Conservation (phyloP, 106 monocot species). For the Allium cepa region DNA sequence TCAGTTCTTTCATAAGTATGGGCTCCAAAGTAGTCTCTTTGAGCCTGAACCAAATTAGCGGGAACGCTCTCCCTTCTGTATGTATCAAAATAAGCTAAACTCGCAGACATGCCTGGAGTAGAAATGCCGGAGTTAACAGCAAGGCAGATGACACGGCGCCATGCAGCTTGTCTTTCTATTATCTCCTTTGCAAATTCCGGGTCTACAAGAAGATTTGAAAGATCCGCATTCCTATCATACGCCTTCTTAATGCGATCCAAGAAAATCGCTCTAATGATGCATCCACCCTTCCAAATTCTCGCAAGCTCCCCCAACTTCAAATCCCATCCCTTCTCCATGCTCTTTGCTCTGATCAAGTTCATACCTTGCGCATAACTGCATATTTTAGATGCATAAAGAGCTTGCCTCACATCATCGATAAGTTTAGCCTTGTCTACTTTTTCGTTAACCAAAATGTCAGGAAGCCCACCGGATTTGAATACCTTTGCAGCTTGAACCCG, state of each 20-base stretch:
- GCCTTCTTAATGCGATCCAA: slow-evolving; percentile 51
- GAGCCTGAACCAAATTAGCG: slow-evolving; percentile 52
- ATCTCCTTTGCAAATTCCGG: slow-evolving; percentile 56
- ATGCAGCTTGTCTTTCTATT: slow-evolving; percentile 35
- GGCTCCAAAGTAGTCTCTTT: slow-evolving; percentile 51
- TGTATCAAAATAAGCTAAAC: slow-evolving; percentile 49
- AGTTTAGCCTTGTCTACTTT: slow-evolving; percentile 30
- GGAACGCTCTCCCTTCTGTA: slow-evolving; percentile 50
- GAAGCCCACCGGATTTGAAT: slow-evolving; percentile 24
- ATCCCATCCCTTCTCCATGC: slow-evolving; percentile 43
- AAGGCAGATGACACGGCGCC: slow-evolving; percentile 40
- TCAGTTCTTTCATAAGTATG: slow-evolving; percentile 48
- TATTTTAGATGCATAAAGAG: slow-evolving; percentile 52
- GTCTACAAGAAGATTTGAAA: slow-evolving; percentile 41
- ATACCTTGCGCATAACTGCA: slow-evolving; percentile 57
- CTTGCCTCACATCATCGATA: slow-evolving; percentile 40
- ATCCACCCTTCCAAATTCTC: slow-evolving; percentile 52
- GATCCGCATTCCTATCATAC: slow-evolving; percentile 35
- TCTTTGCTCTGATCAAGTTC: slow-evolving; percentile 47
- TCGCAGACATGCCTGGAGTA: slow-evolving; percentile 47
- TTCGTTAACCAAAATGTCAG: slow-evolving; percentile 27
- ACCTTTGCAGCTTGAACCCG: slow-evolving; percentile 45
- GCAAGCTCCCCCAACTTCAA: slow-evolving; percentile 45
- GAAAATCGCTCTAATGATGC: slow-evolving; percentile 49
- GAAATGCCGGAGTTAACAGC: slow-evolving; percentile 38